Percentiles rank a stretch among this genome's conserved stretches.
Evolutionary conservation across 2,329 filamentous ascomycete genomes (phyloP).

Genomic region (Claviceps purpurea): DNA sequence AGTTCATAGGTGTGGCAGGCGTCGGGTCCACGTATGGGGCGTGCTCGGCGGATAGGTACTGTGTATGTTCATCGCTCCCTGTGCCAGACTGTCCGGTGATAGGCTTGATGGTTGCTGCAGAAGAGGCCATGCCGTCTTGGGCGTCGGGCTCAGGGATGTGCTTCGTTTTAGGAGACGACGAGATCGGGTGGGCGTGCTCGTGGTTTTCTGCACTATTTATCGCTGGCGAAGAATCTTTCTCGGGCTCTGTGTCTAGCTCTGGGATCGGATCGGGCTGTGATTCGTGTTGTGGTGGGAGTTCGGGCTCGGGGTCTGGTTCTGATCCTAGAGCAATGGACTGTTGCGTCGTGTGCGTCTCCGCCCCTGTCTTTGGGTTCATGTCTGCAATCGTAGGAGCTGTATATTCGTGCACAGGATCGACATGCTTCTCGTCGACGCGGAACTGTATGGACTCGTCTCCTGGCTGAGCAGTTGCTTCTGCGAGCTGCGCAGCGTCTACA

Average conservation of each 20-base stretch:
- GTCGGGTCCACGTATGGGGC: constrained; percentile 43
- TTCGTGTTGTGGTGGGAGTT: too few relatives aligned
- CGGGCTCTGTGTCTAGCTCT: not conserved
- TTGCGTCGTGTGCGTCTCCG: not conserved
- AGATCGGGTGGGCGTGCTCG: not conserved
- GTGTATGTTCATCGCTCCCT: constrained; percentile 18
- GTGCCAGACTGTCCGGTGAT: constrained; percentile 21
- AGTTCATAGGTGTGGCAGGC: constrained; percentile 40
- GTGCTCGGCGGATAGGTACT: constrained; percentile 35
- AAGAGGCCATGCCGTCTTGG: constrained; percentile 28
- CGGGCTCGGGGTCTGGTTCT: not conserved
- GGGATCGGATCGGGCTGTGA: too few relatives aligned
- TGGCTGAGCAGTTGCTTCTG: not conserved
- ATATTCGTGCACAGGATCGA: not conserved
- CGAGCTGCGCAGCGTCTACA: constrained; percentile 1
- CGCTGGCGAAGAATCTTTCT: not conserved
- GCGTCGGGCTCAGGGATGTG: constrained; percentile 10
- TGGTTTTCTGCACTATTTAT: not conserved
- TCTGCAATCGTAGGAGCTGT: not conserved
- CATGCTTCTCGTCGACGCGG: not conserved
- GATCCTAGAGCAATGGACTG: not conserved
- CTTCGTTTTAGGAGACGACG: constrained; percentile 12
- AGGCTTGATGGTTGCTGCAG: constrained; percentile 36
- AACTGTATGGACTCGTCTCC: not conserved
- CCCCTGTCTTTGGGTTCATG: too few relatives aligned